Evolutionary conservation across 345 rosid species (phyloP).

Genomic region (Aquilaria malaccensis): DNA sequence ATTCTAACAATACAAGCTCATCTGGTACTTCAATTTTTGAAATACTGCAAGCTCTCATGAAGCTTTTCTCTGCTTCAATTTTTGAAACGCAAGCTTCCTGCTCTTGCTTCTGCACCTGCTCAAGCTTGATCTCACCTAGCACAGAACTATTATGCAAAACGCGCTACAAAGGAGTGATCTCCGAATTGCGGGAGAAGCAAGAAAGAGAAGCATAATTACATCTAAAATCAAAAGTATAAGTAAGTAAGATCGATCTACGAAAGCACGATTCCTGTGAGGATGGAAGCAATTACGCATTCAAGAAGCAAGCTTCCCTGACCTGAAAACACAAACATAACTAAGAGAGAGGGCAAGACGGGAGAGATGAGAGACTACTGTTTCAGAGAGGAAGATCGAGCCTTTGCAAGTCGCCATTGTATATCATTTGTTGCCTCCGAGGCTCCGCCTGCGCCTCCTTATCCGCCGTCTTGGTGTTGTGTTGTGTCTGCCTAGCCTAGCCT

Average conservation of each 20-base stretch:
- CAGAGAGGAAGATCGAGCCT: conserved; percentile 55
- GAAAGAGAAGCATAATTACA: too few relatives aligned
- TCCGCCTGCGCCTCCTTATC: conserved; percentile 58
- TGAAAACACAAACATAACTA: not conserved
- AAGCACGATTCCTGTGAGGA: not conserved
- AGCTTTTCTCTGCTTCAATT: too few relatives aligned
- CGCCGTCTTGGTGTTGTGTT: not conserved
- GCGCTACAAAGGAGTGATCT: too few relatives aligned
- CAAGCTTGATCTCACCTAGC: too few relatives aligned
- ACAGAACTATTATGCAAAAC: too few relatives aligned
- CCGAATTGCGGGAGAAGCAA: too few relatives aligned
- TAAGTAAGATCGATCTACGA: not conserved
- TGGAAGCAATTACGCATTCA: not conserved
- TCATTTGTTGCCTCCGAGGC: too few relatives aligned
- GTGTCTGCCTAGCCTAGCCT: not conserved
- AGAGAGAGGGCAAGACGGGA: conserved; percentile 6
- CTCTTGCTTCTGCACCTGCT: too few relatives aligned
- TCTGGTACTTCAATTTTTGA: too few relatives aligned
- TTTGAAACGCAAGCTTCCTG: too few relatives aligned
- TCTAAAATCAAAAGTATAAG: not conserved
- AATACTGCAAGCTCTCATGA: too few relatives aligned
- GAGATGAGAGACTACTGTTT: conserved; percentile 28
- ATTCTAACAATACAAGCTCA: too few relatives aligned
- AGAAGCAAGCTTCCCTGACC: not conserved
- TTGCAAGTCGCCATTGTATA: conserved; percentile 54